Evolutionary conservation across 768 basidiomycete species (phyloP).

Genomic region (Boletus subparvulus): DNA sequence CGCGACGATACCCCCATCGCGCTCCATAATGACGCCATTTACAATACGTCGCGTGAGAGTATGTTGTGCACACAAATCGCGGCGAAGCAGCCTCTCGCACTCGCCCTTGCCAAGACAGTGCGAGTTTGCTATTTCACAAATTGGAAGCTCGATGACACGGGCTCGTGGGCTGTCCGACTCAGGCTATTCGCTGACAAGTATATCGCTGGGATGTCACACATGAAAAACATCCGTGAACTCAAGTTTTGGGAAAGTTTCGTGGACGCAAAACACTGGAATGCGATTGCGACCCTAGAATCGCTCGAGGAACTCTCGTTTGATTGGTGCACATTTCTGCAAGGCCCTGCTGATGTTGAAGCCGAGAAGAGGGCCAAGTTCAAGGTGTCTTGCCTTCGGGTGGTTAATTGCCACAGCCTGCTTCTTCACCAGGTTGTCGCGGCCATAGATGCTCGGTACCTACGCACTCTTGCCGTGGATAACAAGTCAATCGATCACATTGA

Average conservation of each 20-base stretch:
- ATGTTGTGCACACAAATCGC: conserved; percentile 31
- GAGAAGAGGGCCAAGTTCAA: conserved; percentile 1
- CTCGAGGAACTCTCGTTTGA: conserved; percentile 22
- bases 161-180: background rate
- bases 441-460: conserved; percentile 1
- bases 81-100: conserved; percentile 27
- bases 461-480: background rate
- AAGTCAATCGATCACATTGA: background rate
- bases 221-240: conserved; percentile 20
- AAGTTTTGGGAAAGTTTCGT: conserved; percentile 9
- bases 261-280: conserved; percentile 13
- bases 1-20: background rate
- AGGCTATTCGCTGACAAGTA: background rate
- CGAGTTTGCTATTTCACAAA: conserved; percentile 16
- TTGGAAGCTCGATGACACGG: background rate
- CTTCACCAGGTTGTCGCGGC: background rate
- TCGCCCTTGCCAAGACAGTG: conserved; percentile 32
- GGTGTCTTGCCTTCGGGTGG: conserved; percentile 3
- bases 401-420: background rate
- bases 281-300: conserved; percentile 4
- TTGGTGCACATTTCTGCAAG: background rate
- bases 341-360: background rate
- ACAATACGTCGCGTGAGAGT: background rate
- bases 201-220: conserved; percentile 6
- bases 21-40: background rate